Conservation (phyloP, 495 filamentous ascomycete genomes). For the Cetradonia linearis region DNA sequence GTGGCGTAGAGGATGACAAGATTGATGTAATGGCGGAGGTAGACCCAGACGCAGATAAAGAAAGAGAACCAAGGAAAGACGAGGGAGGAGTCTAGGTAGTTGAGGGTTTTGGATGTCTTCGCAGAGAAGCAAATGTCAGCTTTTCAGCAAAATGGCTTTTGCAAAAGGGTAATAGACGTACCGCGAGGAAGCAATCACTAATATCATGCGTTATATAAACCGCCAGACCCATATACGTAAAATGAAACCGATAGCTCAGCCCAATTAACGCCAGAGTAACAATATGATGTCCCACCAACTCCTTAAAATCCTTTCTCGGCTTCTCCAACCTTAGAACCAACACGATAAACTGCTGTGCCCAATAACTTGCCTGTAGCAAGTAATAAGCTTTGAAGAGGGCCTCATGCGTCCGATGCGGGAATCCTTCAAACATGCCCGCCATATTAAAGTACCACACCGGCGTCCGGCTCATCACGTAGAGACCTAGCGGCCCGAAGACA, state of each 20-base stretch:
- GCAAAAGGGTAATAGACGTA: constrained; percentile 38
- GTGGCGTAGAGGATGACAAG: constrained; percentile 76
- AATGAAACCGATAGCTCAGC: constrained; percentile 93
- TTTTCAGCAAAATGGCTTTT: background rate
- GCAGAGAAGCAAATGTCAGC: constrained; percentile 8
- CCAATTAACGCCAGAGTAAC: constrained; percentile 82
- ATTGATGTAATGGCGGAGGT: constrained; percentile 87
- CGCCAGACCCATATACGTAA: constrained; percentile 93
- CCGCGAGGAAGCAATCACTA: constrained; percentile 92
- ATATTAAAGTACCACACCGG: constrained; percentile 99
- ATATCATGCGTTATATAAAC: constrained; percentile 97
- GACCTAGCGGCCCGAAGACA: constrained; percentile 71
- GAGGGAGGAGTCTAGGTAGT: constrained; percentile 74
- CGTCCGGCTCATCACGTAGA: constrained; percentile 85
- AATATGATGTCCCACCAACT: constrained; percentile 89
- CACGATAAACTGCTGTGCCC: constrained; percentile 91
- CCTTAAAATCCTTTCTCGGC: constrained; percentile 91
- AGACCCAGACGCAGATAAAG: constrained; percentile 82
- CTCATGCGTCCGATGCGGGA: constrained; percentile 79
- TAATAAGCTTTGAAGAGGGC: constrained; percentile 94
- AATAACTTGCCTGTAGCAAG: constrained; percentile 89
- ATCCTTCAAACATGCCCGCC: constrained; percentile 78
- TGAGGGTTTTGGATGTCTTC: constrained; percentile 85
- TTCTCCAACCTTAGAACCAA: constrained; percentile 84
- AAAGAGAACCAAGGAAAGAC: constrained; percentile 72